phyloP scores from a whole-genome alignment of 2,329 filamentous ascomycete genomes.

The Cladosporium sp. region DNA sequence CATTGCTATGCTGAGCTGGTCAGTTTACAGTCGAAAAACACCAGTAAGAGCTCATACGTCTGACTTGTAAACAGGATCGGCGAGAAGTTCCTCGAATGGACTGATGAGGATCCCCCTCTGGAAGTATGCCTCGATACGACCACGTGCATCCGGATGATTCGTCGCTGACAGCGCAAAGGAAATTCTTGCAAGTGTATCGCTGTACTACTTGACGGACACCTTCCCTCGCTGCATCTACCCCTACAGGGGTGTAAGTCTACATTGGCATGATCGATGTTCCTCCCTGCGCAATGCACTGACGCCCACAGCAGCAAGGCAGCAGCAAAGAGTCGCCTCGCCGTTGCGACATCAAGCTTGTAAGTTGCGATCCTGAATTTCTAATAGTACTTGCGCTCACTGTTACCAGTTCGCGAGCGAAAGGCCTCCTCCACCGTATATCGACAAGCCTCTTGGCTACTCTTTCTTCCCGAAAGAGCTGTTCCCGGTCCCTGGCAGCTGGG shows the following conservation, averaged over 20 bases:
- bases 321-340: neutral
- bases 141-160: no score
- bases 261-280: no score
- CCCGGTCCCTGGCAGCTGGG: constrained; percentile 33
- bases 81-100: constrained; percentile 51
- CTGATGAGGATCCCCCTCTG: constrained; percentile 37
- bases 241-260: constrained; percentile 34
- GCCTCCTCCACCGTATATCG: constrained; percentile 23
- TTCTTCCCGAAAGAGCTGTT: constrained; percentile 40
- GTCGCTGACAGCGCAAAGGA: constrained; percentile 14
- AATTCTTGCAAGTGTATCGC: constrained; percentile 42
- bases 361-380: neutral
- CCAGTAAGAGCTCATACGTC: neutral
- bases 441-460: constrained; percentile 40
- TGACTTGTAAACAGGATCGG: constrained; percentile 37
- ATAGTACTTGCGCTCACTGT: no score
- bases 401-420: neutral
- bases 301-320: neutral
- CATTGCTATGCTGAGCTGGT: constrained; percentile 51
- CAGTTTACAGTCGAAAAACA: neutral
- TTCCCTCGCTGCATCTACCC: constrained; percentile 44
- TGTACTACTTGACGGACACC: constrained; percentile 51
- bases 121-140: constrained; percentile 11
- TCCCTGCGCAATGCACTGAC: neutral
- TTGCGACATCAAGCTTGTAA: neutral